Evolutionary conservation across 805 yeast species (phyloP).

Genomic region (Candida corydali): DNA sequence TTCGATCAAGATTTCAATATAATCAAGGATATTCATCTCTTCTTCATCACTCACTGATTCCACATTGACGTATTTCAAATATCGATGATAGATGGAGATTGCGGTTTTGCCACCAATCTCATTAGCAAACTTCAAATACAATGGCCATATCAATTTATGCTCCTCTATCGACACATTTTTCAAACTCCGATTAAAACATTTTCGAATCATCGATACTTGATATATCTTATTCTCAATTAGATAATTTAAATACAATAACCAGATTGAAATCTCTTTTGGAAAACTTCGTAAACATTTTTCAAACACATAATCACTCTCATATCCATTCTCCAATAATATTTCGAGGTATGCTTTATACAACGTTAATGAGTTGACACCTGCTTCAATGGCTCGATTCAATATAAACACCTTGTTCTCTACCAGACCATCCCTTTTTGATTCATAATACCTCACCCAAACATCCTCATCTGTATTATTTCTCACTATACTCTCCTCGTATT

Average conservation of each 20-base stretch:
- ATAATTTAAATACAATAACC: conserved; percentile 49
- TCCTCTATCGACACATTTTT: conserved; percentile 45
- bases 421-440: conserved; percentile 22
- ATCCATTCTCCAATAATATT: conserved; percentile 25
- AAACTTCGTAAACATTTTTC: conserved; percentile 39
- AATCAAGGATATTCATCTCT: conserved; percentile 19
- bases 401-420: conserved; percentile 41
- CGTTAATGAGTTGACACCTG: conserved; percentile 43
- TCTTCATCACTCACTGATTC: conserved; percentile 10
- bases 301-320: conserved; percentile 37
- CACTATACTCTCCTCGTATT: conserved; percentile 31
- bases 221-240: conserved; percentile 24
- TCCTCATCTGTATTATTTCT: conserved; percentile 29
- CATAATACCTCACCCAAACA: conserved; percentile 45
- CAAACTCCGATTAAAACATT: conserved; percentile 48
- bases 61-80: conserved; percentile 23
- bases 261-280: conserved; percentile 44
- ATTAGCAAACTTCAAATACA: conserved; percentile 54
- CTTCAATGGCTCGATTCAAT: conserved; percentile 47
- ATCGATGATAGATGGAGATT: conserved; percentile 26
- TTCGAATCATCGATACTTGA: conserved; percentile 36
- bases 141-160: conserved; percentile 41
- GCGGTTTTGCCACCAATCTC: conserved; percentile 38
- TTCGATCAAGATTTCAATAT: conserved; percentile 28
- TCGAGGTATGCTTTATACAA: conserved; percentile 53